Evolutionary conservation across 2,329 filamentous ascomycete species (phyloP), one percentile per base, ranked within the genome.

Genomic region (Penicillium capsulatum): DNA sequence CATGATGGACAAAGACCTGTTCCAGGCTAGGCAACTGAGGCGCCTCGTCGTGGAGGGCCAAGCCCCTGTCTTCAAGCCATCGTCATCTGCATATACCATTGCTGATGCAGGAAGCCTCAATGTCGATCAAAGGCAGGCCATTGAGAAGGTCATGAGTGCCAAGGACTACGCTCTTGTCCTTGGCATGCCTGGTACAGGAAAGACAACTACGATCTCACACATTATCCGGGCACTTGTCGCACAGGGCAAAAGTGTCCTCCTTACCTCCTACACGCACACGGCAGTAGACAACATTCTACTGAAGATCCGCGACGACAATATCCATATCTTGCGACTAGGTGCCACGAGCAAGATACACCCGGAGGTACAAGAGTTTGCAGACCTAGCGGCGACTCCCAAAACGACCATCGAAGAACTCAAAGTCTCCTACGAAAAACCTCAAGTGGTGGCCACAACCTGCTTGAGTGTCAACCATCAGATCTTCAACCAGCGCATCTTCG

Each of bases 241-340:
- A 0, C 86, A 94, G 62, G 85, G 88, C 8, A 97, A 97, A 68
- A 94, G 86, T 40, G 89, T 98, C 10, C 72, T 98, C 5, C 71
- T 98, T 28, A 94, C 92, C 0, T 96, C 90, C 0, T 97, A 97
- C 63, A 98, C 92, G 0, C 92, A 98, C 60, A 95, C 90, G 1
- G 92, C 92, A 3, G 92, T 98, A 3, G 92, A 98, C 76, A 98
- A 98, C 51, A 98, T 98, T 54, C 70, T 98, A 5, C 72, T 98
- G 45, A 98, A 98, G 66, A 81, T 98, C 39, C 84, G 84, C 36
- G 71, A 84, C 15, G 85, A 91, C 50, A 79, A 80, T 7, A 85
- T 89, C 29, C 80, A 81, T 2, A 83, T 94, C 35, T 71, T 98
- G 24, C 83, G 92, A n/a, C 76, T 98, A 0, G 92, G 92, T 4